Base-by-base conservation (phyloP, 805 yeast species). In the Peterozyma xylosa region DNA sequence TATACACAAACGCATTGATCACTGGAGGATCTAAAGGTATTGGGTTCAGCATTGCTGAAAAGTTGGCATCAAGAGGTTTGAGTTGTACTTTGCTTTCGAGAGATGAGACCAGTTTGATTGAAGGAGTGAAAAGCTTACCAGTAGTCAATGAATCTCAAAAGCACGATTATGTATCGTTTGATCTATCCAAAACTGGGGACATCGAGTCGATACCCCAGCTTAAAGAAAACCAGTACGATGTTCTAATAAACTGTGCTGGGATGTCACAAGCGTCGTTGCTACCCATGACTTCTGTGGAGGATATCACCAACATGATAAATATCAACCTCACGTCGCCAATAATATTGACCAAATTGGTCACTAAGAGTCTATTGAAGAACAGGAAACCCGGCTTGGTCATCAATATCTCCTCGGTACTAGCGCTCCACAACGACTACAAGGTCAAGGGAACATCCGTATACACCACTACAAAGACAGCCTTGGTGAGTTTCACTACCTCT, bases 11-110 rank as follows among this genome's bases (percentile, higher is more conserved):
- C 27, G 82, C 80, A 0, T 50, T 77, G 4, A 60, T 82, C 2
- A 82, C 88, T 0, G 93, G 93, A 1, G 89, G 82, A 0, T 78
- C 89, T 0, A 62, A 72, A 38, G 91, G 93, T 0, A 63, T 84
- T 11, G 93, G 93, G 0, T 60, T 67, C 3, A 70, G 70, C 0
- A 72, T 85, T 14, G 82, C 88, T 0, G 49, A 55, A 32, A 56
- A 53, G 30, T 62, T 84, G 27, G 74, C 86, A 0, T 39, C 48
- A 0, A 51, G 64, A 29, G 90, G 90, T 1, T 72, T 76, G 21
- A 64, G 63, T 16, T 63, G 79, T 5, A 66, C 80, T 0, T 55
- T 83, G 14, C 48, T 79, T 5, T 72, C 87, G 0, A 57, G 86
- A 36, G 66, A 74, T 42, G 63, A 62, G 33, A 50, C 52, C 0